Evolutionary conservation across 495 filamentous ascomycete genomes (phyloP).

Genomic region (Astrothelium subdiscretum): DNA sequence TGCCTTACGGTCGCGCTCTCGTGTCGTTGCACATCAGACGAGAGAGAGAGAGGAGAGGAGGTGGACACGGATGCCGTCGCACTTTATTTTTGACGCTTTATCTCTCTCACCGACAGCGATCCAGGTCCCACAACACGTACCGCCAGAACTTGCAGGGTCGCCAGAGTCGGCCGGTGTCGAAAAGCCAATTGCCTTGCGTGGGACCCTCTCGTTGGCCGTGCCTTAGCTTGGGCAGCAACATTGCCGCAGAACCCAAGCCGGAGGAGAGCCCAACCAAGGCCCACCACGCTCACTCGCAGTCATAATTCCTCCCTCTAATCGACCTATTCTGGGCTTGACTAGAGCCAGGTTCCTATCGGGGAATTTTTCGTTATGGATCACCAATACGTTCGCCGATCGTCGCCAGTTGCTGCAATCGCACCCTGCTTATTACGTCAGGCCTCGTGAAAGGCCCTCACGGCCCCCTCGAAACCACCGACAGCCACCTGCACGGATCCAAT

Average conservation of each 20-base stretch:
- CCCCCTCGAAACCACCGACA: background rate
- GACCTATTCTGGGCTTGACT: background rate
- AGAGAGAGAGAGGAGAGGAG: too few relatives aligned
- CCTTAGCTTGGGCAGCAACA: background rate
- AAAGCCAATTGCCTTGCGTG: background rate
- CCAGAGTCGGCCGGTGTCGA: background rate
- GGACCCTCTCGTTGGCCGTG: background rate
- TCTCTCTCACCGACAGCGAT: background rate
- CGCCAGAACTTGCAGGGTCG: background rate
- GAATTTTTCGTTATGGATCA: background rate
- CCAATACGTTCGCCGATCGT: background rate
- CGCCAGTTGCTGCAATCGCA: background rate
- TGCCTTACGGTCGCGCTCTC: too few relatives aligned
- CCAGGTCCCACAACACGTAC: background rate
- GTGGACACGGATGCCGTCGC: background rate
- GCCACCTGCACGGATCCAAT: background rate
- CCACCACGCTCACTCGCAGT: background rate
- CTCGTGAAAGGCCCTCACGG: background rate
- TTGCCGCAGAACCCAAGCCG: background rate
- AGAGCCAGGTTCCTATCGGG: background rate
- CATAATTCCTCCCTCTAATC: background rate
- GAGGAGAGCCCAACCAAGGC: background rate
- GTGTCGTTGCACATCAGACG: background rate
- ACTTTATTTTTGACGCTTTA: background rate
- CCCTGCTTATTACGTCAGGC: background rate